These are phyloP conservation scores for Monosporozyma solicola DNA, from an alignment of 805 yeast genomes.

Conservation along the genomic window DNA sequence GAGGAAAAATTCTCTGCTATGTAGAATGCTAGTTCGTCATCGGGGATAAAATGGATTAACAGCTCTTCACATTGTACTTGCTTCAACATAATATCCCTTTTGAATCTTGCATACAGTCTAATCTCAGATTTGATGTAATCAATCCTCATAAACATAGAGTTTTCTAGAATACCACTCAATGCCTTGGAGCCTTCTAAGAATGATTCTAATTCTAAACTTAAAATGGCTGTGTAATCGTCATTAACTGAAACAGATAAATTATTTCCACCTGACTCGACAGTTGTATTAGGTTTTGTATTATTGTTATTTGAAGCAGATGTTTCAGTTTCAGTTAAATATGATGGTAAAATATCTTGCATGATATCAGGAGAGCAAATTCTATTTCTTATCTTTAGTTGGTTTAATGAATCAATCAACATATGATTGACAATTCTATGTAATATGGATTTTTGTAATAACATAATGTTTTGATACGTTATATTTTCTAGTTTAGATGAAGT, in stretches of 20 bases:
- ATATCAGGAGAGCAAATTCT: constrained; percentile 17
- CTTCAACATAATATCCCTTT: constrained; percentile 23
- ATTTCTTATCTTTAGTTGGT: constrained; percentile 25
- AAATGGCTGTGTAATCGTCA: constrained; percentile 17
- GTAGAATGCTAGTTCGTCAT: constrained; percentile 23
- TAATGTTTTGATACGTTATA: constrained; percentile 28
- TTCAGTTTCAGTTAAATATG: constrained; percentile 5
- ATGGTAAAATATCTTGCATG: constrained; percentile 14
- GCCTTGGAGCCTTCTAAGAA: constrained; percentile 26
- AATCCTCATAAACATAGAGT: constrained; percentile 26
- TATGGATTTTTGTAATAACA: constrained; percentile 24
- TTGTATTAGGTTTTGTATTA: background rate
- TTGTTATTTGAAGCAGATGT: background rate
- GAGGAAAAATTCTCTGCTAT: constrained; percentile 20
- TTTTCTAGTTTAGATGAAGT: constrained; percentile 24
- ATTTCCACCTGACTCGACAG: background rate
- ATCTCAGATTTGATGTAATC: constrained; percentile 25
- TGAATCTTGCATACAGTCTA: constrained; percentile 26
- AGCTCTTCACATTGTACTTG: constrained; percentile 25
- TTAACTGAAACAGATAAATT: background rate
- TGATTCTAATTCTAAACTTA: constrained; percentile 24
- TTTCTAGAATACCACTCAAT: constrained; percentile 21
- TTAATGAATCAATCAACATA: constrained; percentile 30
- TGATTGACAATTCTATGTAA: constrained; percentile 29
- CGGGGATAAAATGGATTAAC: constrained; percentile 21